Evolutionary conservation across 805 yeast species (phyloP), one percentile per base, ranked within the genome.

Genomic region (Ogataea degrootiae): DNA sequence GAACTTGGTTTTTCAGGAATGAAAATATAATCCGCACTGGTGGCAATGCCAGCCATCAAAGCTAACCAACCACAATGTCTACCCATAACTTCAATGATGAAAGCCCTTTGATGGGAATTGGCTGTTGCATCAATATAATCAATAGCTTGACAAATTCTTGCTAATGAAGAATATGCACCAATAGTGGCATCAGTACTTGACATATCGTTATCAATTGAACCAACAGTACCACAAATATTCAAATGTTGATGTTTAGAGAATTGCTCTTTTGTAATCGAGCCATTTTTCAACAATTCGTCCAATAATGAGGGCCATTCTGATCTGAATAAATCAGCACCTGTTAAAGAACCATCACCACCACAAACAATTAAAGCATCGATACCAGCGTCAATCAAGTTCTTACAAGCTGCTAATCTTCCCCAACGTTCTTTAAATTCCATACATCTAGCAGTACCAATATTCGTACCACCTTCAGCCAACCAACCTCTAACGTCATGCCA

Each of bases 61-160:
- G 87, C 92, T 53, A 86, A 73, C 95, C 95, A 86, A 53, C 95
- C 95, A 72, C 95, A 86, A 65, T 86, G 90, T 67, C 95, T 76
- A 50, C 95, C 95, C 95, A 86, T 86, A 17, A 86, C 95, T 69
- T 86, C 95, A 38, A 86, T 82, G 37, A 86, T 87, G 60, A 86
- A 86, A 4, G 92, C 94, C 62, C 95, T 72, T 31, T 89, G 84
- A 65, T 86, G 95, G 1, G 91, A 85, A 44, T 79, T 77, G 22
- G 95, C 95, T 22, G 95, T 86, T 22, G 91, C 89, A 63, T 85
- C 92, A 51, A 86, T 85, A 61, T 83, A 86, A 67, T 86, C 95
- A 53, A 86, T 79, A 67, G 82, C 80, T 60, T 82, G 80, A 58
- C 86, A 79, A 55, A 85, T 85, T 62, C 92, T 72, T 48, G 81